Evolutionary conservation across 2,329 filamentous ascomycete genomes (phyloP), one percentile per base, ranked within the genome.

Genomic region (Diplodia seriata): DNA sequence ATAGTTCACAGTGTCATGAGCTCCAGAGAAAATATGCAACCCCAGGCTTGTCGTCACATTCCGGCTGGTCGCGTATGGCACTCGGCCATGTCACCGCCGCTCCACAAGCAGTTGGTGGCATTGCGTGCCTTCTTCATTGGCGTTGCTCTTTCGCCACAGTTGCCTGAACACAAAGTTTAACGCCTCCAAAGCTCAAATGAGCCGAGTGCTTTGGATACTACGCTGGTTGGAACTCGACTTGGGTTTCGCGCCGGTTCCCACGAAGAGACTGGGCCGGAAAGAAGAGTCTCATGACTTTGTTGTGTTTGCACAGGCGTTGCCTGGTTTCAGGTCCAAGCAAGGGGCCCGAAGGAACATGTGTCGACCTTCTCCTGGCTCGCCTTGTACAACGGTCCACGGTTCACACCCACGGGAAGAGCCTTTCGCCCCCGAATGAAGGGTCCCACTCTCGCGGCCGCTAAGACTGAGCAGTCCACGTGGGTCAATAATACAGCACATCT

Each of bases 151-250:
- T 50, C 29, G 43, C 57, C 26, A 62, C 57, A 11, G 15, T 50
- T 18, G 9, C 23, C 31, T 59, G 26, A 18, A 49, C 59, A 31
- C 12, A 62, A 63, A 63, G 59, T 38, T 63, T 36, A 63, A 63
- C 47, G 59, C 59, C 59, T 26, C 59, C 43, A 9, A 51, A 63
- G 59, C 40, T 63, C 47, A 63, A 63, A 51, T 31, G 20, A 26
- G 26, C 59, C 38, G 43, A 31, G 31, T 38, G 26, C 31, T 51
- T 15, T 26, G 20, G n/a, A 18, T 12, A 1, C 40, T 18, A 49
- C 20, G n/a, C 26, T 29, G 33, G 15, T 9, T 26, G 4, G 18
- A 51, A 53, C 20, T 38, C 26, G 7, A 11, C 29, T 51, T 63
- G 8, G 2, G 29, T n/a, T 63, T 14, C 40, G 40, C 15, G 20